Evolutionary conservation across 306 rosid genomes (phyloP).

Genomic region (Macrotyloma uniflorum): DNA sequence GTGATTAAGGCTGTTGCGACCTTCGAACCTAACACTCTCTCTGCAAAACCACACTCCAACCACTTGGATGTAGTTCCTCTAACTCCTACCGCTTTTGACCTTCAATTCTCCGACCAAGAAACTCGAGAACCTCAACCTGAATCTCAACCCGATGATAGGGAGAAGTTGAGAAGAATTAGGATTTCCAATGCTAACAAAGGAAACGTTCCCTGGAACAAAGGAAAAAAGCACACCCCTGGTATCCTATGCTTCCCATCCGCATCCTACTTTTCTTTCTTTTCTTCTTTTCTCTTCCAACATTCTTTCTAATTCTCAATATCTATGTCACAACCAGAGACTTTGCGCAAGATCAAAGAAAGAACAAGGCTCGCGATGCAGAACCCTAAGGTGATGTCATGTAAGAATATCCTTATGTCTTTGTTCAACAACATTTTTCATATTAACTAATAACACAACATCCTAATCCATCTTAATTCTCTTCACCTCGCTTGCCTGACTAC

Average conservation of each 20-base stretch:
- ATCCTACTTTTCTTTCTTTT: background rate
- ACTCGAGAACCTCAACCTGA: background rate
- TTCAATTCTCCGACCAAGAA: conserved; percentile 39
- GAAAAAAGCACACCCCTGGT: conserved; percentile 91
- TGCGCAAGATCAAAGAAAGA: conserved; percentile 80
- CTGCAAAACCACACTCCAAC: conserved; percentile 34
- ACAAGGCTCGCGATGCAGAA: conserved; percentile 96
- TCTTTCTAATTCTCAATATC: conserved; percentile 6
- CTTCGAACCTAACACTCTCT: conserved; percentile 56
- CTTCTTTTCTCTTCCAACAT: conserved; percentile 11
- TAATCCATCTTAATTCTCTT: background rate
- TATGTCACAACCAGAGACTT: conserved; percentile 66
- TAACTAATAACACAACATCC: background rate
- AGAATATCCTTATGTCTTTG: conserved; percentile 61
- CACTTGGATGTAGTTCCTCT: conserved; percentile 12
- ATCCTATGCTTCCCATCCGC: conserved; percentile 4
- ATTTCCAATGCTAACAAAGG: conserved; percentile 96
- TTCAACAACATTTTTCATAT: conserved; percentile 33
- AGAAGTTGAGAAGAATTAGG: conserved; percentile 75
- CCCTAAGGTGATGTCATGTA: conserved; percentile 99
- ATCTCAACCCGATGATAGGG: conserved; percentile 64
- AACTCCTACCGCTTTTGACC: conserved; percentile 1
- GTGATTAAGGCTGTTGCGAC: conserved; percentile 75
- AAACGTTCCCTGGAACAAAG: conserved; percentile 92
- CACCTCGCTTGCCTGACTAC: conserved; percentile 9